A percentile compares a stretch with the other conserved stretches of the same genome.
phyloP scores from a whole-genome alignment of 345 rosid species.

The Camelina laxa region DNA sequence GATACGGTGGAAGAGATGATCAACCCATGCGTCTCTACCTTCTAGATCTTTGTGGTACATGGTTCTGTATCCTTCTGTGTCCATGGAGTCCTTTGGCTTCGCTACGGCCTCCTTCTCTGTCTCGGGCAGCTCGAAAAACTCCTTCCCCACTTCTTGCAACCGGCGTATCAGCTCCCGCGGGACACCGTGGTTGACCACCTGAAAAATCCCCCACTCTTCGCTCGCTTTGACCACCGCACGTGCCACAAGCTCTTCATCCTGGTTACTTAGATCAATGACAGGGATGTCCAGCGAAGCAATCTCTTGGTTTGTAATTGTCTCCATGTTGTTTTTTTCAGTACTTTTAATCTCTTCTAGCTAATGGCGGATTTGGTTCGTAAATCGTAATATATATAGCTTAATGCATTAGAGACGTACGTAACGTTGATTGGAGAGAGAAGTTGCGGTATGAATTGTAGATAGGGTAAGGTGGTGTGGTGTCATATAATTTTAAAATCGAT shows the following conservation, averaged over 20 bases:
- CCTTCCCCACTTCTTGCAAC: conserved; percentile 53
- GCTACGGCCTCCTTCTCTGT: conserved; percentile 59
- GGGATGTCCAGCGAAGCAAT: conserved; percentile 29
- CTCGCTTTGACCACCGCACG: conserved; percentile 49
- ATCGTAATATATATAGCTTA: no score
- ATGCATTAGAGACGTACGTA: neutral
- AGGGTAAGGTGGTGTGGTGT: no score
- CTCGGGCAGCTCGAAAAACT: conserved; percentile 64
- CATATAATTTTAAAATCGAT: no score
- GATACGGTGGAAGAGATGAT: conserved; percentile 75
- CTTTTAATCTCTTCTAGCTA: neutral
- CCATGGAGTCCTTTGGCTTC: conserved; percentile 41
- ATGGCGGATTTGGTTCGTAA: no score
- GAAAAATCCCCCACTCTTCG: conserved; percentile 52
- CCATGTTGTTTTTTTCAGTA: conserved; percentile 1
- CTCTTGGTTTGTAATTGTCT: neutral
- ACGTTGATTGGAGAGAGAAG: neutral
- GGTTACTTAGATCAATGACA: conserved; percentile 44
- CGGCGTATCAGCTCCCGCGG: conserved; percentile 46
- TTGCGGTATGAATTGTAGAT: neutral
- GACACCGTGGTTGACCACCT: conserved; percentile 48
- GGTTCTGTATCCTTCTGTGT: conserved; percentile 57
- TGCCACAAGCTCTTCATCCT: conserved; percentile 33
- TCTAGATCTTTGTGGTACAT: conserved; percentile 45
- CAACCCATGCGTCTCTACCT: conserved; percentile 59